Base-by-base conservation (phyloP, 257 asterid genomes). In the Capsicum chinense region DNA sequence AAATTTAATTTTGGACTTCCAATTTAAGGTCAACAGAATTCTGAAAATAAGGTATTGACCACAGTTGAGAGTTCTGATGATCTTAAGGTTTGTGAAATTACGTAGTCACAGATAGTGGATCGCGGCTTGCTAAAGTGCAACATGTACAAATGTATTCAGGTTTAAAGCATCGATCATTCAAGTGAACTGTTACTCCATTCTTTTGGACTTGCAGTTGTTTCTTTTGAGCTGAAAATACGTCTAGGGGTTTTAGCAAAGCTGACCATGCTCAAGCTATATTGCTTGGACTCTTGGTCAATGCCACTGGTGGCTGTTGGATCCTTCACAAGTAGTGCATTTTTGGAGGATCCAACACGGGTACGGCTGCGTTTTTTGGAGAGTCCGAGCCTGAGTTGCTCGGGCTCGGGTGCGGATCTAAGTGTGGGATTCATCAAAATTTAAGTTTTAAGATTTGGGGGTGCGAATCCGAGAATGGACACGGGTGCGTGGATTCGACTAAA, bases 141-240 rank as follows among this genome's bases (percentile, higher is more conserved):
- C 44, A 63, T 21, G 5, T 63, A 26, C 70, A 11, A 11, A 63
- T 66, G 48, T 19, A 6, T 66, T 33, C 19, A 26, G 71, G 44
- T 33, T 64, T 64, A 26, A 64, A 42, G 26, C 44, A 26, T 12
- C 44, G 17, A 64, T 63, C 69, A 63, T 64, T 64, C 71, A 64
- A 64, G 71, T 64, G 71, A 64, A 64, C 71, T 33, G 71, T 64
- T 64, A 64, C n/a, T 64, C 9, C 71, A 12, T 64, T 64, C 16
- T 26, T 26, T 64, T 33, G 44, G 66, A 26, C 71, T 64, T 74
- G 62, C 81, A 13, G 6, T 19, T 48, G 47, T 21, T 48, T 50
- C 44, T 12, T 21, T 52, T 48, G 56, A 74, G 60, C 44, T 48
- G 80, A 19, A 74, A 73, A 50, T 19, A 73, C 19, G 19, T 1